Conservation (phyloP, 2,329 filamentous ascomycete genomes). For the Diaporthe citri region DNA sequence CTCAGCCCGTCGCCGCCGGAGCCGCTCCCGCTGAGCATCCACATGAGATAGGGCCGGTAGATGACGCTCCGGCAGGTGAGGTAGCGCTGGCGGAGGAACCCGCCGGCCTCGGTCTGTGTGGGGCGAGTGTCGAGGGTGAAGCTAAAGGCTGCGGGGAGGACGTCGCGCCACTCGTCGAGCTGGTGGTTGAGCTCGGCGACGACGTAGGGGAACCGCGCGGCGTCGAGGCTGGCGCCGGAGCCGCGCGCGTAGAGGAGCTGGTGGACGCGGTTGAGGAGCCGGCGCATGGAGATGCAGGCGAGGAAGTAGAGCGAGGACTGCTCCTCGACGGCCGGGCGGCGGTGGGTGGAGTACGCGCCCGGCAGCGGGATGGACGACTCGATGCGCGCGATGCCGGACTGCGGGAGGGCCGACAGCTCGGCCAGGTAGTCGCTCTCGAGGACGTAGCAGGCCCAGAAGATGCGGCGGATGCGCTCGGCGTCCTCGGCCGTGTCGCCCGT, state of each 20-base stretch:
- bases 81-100: slow-evolving; percentile 64
- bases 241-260: slow-evolving; percentile 61
- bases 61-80: slow-evolving; percentile 66
- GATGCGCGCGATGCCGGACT: slow-evolving; percentile 63
- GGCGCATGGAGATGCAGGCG: slow-evolving; percentile 65
- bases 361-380: slow-evolving; percentile 64
- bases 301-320: slow-evolving; percentile 65
- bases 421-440: slow-evolving; percentile 67
- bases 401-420: slow-evolving; percentile 63
- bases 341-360: slow-evolving; percentile 60
- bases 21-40: slow-evolving; percentile 57
- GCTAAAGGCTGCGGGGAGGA: slow-evolving; percentile 56
- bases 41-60: slow-evolving; percentile 64
- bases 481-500: slow-evolving; percentile 53
- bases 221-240: slow-evolving; percentile 57
- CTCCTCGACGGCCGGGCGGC: slow-evolving; percentile 54
- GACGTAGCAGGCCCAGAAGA: slow-evolving; percentile 69
- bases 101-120: slow-evolving; percentile 56
- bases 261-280: slow-evolving; percentile 61
- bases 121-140: slow-evolving; percentile 53
- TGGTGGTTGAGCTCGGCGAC: slow-evolving; percentile 63
- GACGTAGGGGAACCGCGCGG: slow-evolving; percentile 59
- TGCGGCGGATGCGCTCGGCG: slow-evolving; percentile 61
- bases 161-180: slow-evolving; percentile 62
- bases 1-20: slow-evolving; percentile 41